phyloP scores from a whole-genome alignment of 2,329 filamentous ascomycete genomes.

The Neonectria ditissima region DNA sequence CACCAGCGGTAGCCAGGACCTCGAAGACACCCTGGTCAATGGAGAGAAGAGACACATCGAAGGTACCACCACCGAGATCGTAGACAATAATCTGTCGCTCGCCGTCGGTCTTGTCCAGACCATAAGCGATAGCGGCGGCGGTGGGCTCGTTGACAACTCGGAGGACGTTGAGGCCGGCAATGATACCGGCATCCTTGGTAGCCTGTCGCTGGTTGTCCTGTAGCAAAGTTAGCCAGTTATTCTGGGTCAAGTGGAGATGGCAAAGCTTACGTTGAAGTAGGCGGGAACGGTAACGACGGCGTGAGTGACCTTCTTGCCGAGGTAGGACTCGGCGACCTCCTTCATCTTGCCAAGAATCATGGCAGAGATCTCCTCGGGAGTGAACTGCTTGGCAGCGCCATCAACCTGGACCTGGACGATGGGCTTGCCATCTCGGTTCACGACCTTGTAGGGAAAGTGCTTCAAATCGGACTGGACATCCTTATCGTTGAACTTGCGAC shows the following conservation, averaged over 20 bases:
- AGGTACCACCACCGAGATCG: constrained; percentile 94
- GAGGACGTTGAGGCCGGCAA: constrained; percentile 93
- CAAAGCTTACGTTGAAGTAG: constrained; percentile 82
- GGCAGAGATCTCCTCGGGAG: constrained; percentile 83
- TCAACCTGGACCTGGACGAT: constrained; percentile 79
- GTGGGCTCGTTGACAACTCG: constrained; percentile 98
- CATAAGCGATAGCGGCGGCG: constrained; percentile 94
- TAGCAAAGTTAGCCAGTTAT: constrained; percentile 37
- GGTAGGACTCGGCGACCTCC: constrained; percentile 82
- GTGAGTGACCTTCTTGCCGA: constrained; percentile 86
- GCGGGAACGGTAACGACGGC: constrained; percentile 94
- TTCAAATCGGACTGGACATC: constrained; percentile 94
- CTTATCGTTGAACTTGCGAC: constrained; percentile 84
- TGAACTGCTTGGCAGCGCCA: constrained; percentile 77
- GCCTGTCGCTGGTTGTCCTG: constrained; percentile 93
- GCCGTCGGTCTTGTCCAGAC: constrained; percentile 85
- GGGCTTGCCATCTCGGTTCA: constrained; percentile 91
- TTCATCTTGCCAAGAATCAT: constrained; percentile 90
- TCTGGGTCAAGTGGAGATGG: no score
- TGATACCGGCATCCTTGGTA: constrained; percentile 93
- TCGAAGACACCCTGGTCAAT: constrained; percentile 95
- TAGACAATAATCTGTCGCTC: constrained; percentile 93
- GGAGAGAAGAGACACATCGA: constrained; percentile 92
- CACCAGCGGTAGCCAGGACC: constrained; percentile 93
- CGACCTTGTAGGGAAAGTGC: constrained; percentile 97